A percentile compares a stretch with the other conserved stretches of the same genome.
Evolutionary conservation across 2,329 filamentous ascomycete genomes (phyloP).

Genomic region (Fusarium sambucinum): DNA sequence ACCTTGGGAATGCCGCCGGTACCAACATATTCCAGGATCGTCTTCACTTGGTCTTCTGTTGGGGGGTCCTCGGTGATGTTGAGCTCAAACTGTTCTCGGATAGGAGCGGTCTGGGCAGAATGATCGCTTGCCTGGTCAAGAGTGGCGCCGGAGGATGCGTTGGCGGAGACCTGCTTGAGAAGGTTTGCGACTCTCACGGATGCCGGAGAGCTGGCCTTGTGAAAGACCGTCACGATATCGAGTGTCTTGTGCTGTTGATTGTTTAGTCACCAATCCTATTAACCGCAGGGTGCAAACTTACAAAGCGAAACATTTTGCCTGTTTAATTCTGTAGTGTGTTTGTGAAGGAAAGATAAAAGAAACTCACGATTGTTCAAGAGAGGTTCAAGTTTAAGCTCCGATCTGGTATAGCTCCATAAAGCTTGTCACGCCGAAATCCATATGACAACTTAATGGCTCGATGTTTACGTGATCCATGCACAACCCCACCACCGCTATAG

Average conservation of each 20-base stretch:
- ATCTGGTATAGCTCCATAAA: conserved; percentile 48
- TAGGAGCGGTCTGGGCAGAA: conserved; percentile 67
- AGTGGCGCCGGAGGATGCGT: conserved; percentile 74
- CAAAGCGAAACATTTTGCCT: conserved; percentile 61
- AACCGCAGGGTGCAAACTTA: conserved; percentile 49
- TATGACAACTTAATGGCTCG: conserved; percentile 45
- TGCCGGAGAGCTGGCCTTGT: conserved; percentile 79
- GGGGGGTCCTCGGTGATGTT: conserved; percentile 84
- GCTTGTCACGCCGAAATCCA: conserved; percentile 42
- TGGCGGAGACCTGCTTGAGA: conserved; percentile 83
- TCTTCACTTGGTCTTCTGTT: conserved; percentile 84
- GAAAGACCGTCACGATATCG: conserved; percentile 96
- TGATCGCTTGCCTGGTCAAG: conserved; percentile 83
- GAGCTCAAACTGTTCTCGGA: conserved; percentile 82
- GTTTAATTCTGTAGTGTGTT: background rate
- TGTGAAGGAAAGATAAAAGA: background rate
- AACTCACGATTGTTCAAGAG: conserved; percentile 4
- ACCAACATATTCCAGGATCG: conserved; percentile 86
- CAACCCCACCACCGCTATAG: conserved; percentile 24
- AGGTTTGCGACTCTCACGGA: conserved; percentile 80
- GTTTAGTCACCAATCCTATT: conserved; percentile 32
- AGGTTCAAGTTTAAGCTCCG: conserved; percentile 44
- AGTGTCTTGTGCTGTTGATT: conserved; percentile 75
- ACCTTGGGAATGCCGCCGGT: conserved; percentile 69
- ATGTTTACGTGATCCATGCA: conserved; percentile 42